Evolutionary conservation across 371 early-diverging fungal genomes (phyloP), one percentile per base, ranked within the genome.

Genomic region (Umbelopsis sp.): DNA sequence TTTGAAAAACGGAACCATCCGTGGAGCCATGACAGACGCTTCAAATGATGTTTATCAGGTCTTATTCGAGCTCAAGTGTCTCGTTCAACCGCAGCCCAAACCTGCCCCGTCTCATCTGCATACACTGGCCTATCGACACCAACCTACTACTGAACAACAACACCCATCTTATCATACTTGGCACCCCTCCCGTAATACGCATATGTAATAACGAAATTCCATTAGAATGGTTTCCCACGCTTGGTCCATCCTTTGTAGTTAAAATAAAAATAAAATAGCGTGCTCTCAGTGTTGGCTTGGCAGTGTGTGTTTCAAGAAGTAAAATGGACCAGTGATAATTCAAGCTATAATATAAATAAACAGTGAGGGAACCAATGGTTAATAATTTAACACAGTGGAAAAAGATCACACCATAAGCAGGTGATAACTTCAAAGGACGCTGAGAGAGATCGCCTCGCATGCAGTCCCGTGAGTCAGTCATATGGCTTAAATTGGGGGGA

Each of bases 1-100:
- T 24, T 78, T 81, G 52, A 83, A 86, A 50, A 74, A 79, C 32
- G 80, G 79, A 63, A 63, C 72, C 2, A 77, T 83, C 10, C 77
- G 76, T 70, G 80, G 80, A n/a, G 72, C 74, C 29, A 82, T 79
- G 79, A 45, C 68, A n/a, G 76, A 77, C 66, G 72, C 74, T 32
- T 35, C 64, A 2, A 74, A 78, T 38, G 72, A 73, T 4, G 70
- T 69, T 2, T 74, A 72, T 37, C 76, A 71, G 16, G 62, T 66
- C 44, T 67, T 80, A 9, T 82, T 78, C 65, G 72, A 76, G 37
- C 63, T 81, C 25, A 75, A 72, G 29, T 63, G 35, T n/a, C 35
- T 57, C 4, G 57, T 57, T 18, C 29, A 35, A 5, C 57, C 57
- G 37, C 35, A 57, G 35, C 9, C 37, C 4, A 57, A 57, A 35